Evolutionary conservation across 2,329 filamentous ascomycete genomes (phyloP).

Genomic region (Colletotrichum sublineola): DNA sequence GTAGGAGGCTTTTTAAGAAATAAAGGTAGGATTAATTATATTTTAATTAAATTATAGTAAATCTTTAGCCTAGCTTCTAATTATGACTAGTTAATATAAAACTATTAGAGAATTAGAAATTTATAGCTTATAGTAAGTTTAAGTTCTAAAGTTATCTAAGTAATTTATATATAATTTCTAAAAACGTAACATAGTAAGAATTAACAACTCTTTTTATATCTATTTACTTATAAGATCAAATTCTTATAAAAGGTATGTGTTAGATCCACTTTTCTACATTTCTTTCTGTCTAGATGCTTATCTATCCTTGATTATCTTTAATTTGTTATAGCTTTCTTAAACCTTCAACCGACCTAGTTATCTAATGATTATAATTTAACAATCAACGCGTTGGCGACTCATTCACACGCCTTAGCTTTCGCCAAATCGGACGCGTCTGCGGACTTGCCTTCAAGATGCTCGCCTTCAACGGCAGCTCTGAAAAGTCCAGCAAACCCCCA

Average conservation of each 20-base stretch:
- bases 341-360: not conserved
- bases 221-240: not conserved
- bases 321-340: slow-evolving; percentile 4
- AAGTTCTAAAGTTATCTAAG: not conserved
- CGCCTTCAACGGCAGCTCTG: not conserved
- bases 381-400: not conserved
- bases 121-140: not conserved
- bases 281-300: not conserved
- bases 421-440: slow-evolving; percentile 2
- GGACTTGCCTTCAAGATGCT: not conserved
- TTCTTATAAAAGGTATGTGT: not conserved
- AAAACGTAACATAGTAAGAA: not conserved
- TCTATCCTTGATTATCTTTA: not conserved
- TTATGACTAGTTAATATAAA: too few relatives aligned
- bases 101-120: too few relatives aligned
- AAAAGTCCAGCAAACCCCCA: not conserved
- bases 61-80: too few relatives aligned
- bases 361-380: not conserved
- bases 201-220: not conserved
- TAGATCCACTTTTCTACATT: not conserved
- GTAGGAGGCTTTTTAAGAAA: too few relatives aligned
- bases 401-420: not conserved
- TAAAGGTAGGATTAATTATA: not conserved
- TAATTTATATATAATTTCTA: not conserved
- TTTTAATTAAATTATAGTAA: too few relatives aligned